Base-by-base conservation (phyloP, 495 filamentous ascomycete species). In the Bryoglossum gracile region DNA sequence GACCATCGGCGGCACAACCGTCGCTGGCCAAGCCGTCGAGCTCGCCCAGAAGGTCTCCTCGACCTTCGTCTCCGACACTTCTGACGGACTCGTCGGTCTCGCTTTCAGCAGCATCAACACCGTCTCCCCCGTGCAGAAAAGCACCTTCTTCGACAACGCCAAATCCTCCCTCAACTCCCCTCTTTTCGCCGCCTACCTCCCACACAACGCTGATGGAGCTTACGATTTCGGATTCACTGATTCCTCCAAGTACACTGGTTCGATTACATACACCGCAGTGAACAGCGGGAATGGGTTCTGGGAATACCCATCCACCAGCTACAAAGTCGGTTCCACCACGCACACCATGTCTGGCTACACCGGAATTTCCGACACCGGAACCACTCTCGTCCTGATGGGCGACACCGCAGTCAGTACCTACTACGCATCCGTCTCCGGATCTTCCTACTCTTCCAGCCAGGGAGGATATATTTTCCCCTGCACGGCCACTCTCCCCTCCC, bases 141-240 rank as follows among this genome's bases (percentile, higher is more conserved):
- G 80, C 58, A 92, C 87, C 22, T 92, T 89, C 65, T 91, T 92
- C 63, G 86, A 88, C 49, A 90, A 88, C 59, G 68, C 86, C 38
- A 74, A 78, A 53, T 48, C 68, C 18, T 63, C 62, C 8, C 77
- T 94, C 18, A 73, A 78, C 30, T 65, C 77, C 55, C 85, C 86
- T 4, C 64, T 92, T 18, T 84, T 92, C 64, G 84, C 85, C 2
- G 82, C 82, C 19, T 75, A 82, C 38, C 76, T 92, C 33, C 78
- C 80, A 48, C 64, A 73, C 16, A 70, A 77, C 45, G 67, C 63
- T 17, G 68, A 72, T 5, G 86, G 88, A 35, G 73, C 76, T 50
- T 94, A 89, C 61, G 82, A 87, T 47, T 92, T 92, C 63, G 88
- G 88, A 19, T 64, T 53, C 38, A 80, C 91, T 59, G 85, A 91